phyloP scores from a whole-genome alignment of 306 rosid species.

The Cucurbita argyrosperma region DNA sequence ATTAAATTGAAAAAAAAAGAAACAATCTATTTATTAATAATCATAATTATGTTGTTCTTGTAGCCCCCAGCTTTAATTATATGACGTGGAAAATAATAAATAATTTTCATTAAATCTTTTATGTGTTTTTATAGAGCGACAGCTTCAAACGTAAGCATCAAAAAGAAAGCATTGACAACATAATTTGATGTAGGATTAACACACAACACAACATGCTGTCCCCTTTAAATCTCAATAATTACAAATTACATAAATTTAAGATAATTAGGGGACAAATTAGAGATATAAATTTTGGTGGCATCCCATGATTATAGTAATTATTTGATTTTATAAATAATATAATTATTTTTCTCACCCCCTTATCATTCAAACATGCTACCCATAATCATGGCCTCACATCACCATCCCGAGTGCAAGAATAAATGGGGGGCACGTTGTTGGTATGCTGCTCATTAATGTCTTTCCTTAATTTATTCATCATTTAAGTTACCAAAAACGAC shows the following conservation, averaged over 20 bases:
- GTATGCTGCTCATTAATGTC: slow-evolving; percentile 3
- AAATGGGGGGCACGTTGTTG: slow-evolving; percentile 7
- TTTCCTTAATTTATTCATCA: neutral
- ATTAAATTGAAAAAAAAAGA: neutral
- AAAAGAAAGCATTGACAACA: neutral
- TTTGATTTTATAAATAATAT: neutral
- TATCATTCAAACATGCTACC: slow-evolving; percentile 8
- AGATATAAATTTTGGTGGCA: neutral
- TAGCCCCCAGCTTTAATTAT: neutral
- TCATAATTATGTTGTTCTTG: neutral
- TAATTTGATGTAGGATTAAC: neutral
- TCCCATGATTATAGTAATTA: neutral
- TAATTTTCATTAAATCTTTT: too few relatives aligned
- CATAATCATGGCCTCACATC: slow-evolving; percentile 9
- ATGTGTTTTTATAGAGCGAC: neutral
- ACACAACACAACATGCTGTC: neutral
- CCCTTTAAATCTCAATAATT: neutral
- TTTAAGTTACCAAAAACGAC: neutral
- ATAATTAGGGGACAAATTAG: neutral
- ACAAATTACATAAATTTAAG: neutral
- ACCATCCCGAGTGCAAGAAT: neutral
- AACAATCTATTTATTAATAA: too few relatives aligned
- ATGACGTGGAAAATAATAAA: too few relatives aligned
- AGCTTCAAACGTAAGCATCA: neutral
- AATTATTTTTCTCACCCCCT: neutral